Evolutionary conservation across 1,284 basidiomycete species (phyloP).

Genomic region (Ustilago cynodontis): DNA sequence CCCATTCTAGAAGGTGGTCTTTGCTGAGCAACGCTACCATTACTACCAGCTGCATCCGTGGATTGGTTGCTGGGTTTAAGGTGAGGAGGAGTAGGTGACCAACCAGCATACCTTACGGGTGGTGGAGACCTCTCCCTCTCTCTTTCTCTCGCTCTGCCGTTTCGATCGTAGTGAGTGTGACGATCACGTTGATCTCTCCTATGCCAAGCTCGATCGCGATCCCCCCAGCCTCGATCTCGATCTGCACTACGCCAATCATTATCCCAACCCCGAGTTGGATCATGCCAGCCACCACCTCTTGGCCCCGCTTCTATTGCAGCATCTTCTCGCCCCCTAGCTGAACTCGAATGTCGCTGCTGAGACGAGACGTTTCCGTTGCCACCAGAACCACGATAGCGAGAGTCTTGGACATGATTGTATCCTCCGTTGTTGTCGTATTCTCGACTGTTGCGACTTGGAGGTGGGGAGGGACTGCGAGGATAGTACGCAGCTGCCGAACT

Average conservation of each 20-base stretch:
- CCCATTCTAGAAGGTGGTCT: conserved; percentile 40
- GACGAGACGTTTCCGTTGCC: background rate
- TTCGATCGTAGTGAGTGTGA: background rate
- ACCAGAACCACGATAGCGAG: background rate
- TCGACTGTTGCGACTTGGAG: conserved; percentile 9
- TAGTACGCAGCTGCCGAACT: conserved; percentile 1
- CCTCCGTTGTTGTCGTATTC: background rate
- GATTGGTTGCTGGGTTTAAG: background rate
- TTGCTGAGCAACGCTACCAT: conserved; percentile 13
- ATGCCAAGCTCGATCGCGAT: conserved; percentile 1
- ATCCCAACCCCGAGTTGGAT: conserved; percentile 1
- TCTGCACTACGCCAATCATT: conserved; percentile 6
- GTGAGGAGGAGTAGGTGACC: conserved; percentile 34
- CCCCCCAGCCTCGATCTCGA: conserved; percentile 21
- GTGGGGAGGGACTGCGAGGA: conserved; percentile 36
- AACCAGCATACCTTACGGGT: conserved; percentile 8
- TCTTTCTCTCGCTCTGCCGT: conserved; percentile 17
- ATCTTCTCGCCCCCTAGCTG: background rate
- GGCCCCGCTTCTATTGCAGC: background rate
- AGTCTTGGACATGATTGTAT: background rate
- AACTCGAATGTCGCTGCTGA: background rate
- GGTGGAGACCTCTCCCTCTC: conserved; percentile 25
- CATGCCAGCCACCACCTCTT: conserved; percentile 3
- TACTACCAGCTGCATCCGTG: background rate
- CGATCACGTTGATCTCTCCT: conserved; percentile 10